Evolutionary conservation across 2,329 filamentous ascomycete species (phyloP), one percentile per base, ranked within the genome.

Genomic region (Fusarium sp.): DNA sequence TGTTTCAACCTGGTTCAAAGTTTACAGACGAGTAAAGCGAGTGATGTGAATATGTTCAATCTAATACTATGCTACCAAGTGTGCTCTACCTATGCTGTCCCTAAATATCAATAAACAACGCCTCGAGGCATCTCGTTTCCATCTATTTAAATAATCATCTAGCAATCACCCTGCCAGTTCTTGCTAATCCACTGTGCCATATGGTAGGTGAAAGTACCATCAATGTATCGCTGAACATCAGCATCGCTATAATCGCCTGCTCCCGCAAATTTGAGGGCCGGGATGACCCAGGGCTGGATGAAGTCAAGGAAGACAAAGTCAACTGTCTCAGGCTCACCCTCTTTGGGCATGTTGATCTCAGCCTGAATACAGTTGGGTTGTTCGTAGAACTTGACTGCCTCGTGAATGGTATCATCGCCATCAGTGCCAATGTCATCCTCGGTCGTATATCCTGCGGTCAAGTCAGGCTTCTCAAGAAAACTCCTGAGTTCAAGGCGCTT

Each of bases 241-340:
- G 78, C 75, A 11, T 78, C 75, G 21, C 66, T 78, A 56, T 85
- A 89, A 25, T 83, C 45, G 7, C 60, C 81, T 3, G 82, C 83
- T 0, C 87, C 87, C 25, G 80, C 80, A 64, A 87, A 84, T 69
- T 89, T 88, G 63, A 97, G 81, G 4, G 93, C 94, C 13, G 91
- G 80, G 18, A 97, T 78, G 37, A 98, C 82, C 86, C 91, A 96
- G 11, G 89, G 89, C 78, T 96, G 87, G 35, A 98, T 89, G 77
- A 97, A 99, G 76, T 97, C 94, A 58, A 97, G 87, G 75, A 96
- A 99, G 15, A 97, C 89, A 10, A 99, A 77, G 76, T 98, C 95
- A 1, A 99, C 93, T 1, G 80, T 90, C 51, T 91, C 87, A 0
- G 93, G 92, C 17, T 87, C 81, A 8, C 76, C 83, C 8, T 77